Conservation (phyloP, 2,329 filamentous ascomycete genomes). For the Aspergillus pseudoviridinutans region DNA sequence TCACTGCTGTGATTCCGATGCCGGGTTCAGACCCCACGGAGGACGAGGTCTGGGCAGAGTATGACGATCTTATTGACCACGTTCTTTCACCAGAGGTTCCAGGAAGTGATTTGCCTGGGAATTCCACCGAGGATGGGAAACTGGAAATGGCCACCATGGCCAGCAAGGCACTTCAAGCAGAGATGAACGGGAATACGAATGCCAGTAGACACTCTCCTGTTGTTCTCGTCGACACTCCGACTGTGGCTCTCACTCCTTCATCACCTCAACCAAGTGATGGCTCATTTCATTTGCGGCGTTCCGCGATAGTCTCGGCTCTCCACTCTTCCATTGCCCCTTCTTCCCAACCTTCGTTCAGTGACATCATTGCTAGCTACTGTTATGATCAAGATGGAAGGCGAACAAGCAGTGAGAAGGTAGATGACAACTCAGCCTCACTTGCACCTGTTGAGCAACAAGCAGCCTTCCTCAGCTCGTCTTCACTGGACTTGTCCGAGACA, state of each 20-base stretch:
- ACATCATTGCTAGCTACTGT: slow-evolving; percentile 51
- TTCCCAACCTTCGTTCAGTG: slow-evolving; percentile 52
- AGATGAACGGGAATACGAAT: slow-evolving; percentile 21
- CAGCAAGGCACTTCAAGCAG: slow-evolving; percentile 36
- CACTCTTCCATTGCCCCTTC: slow-evolving; percentile 48
- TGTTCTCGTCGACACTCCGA: slow-evolving; percentile 21
- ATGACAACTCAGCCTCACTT: slow-evolving; percentile 16
- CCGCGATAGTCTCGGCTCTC: slow-evolving; percentile 48
- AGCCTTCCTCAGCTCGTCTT: slow-evolving; percentile 24
- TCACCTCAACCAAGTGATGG: slow-evolving; percentile 25
- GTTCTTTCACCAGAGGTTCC: slow-evolving; percentile 48
- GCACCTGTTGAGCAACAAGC: slow-evolving; percentile 22
- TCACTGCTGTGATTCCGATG: slow-evolving; percentile 63
- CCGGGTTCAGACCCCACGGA: slow-evolving; percentile 62
- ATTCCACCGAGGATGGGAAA: slow-evolving; percentile 20
- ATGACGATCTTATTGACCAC: slow-evolving; percentile 80
- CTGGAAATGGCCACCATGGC: slow-evolving; percentile 38
- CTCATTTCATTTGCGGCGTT: slow-evolving; percentile 46
- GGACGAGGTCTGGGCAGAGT: slow-evolving; percentile 93
- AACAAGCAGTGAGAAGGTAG: slow-evolving; percentile 16
- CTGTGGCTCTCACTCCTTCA: slow-evolving; percentile 18
- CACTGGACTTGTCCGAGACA: slow-evolving; percentile 17
- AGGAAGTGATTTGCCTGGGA: slow-evolving; percentile 13
- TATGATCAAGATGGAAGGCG: slow-evolving; percentile 24
- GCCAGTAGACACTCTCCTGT: slow-evolving; percentile 4